A percentile compares a stretch with the other conserved stretches of the same genome.
Evolutionary conservation across 345 rosid genomes (phyloP).

Genomic region (Pelargonium nanum): DNA sequence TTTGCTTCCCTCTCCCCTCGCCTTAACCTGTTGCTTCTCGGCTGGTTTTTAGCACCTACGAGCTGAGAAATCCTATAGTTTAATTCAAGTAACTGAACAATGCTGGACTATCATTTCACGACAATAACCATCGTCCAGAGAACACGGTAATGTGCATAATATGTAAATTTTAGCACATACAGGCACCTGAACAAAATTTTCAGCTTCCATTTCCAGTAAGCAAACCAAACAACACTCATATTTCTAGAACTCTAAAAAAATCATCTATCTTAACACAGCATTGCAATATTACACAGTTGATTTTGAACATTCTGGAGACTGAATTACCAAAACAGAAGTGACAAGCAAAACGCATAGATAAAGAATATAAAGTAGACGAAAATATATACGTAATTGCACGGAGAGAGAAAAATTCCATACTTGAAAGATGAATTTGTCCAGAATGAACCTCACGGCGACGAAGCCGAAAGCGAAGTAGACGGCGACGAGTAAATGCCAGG

Average conservation of each 20-base stretch:
- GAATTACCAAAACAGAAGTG: too few relatives aligned
- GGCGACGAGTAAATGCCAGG: slow-evolving; percentile 44
- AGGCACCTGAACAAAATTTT: background rate
- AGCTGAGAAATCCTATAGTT: background rate
- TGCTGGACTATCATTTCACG: too few relatives aligned
- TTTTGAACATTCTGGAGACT: background rate
- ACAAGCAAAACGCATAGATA: background rate
- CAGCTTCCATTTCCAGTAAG: background rate
- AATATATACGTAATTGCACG: background rate
- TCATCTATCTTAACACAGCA: too few relatives aligned
- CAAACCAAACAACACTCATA: too few relatives aligned
- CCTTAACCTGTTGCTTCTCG: too few relatives aligned
- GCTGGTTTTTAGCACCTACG: too few relatives aligned
- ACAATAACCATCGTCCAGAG: too few relatives aligned
- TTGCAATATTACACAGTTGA: background rate
- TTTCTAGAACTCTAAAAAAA: too few relatives aligned
- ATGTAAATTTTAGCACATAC: too few relatives aligned
- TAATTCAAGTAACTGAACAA: too few relatives aligned
- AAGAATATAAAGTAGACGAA: background rate
- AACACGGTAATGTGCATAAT: too few relatives aligned
- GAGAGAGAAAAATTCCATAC: slow-evolving; percentile 29
- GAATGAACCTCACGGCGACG: slow-evolving; percentile 46
- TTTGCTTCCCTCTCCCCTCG: too few relatives aligned
- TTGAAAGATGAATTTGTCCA: slow-evolving; percentile 71
- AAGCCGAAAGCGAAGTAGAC: slow-evolving; percentile 54